Evolutionary conservation across 306 rosid genomes (phyloP).

Genomic region (Herpetospermum pedunculosum): DNA sequence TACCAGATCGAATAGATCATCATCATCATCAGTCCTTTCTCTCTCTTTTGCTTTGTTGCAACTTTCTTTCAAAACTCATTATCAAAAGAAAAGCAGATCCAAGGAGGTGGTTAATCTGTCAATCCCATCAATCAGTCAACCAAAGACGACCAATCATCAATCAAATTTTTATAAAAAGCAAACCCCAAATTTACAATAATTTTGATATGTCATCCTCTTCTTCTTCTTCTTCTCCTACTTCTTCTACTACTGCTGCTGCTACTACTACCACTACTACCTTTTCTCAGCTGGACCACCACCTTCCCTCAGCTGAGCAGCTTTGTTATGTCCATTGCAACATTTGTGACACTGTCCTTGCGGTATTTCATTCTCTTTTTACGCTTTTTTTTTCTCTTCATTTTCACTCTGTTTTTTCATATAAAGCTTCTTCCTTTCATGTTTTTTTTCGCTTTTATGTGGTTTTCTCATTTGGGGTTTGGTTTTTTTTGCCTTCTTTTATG

Average conservation of each 20-base stretch:
- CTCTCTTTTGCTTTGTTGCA: constrained; percentile 20
- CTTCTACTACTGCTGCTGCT: constrained; percentile 12
- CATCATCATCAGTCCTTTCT: constrained; percentile 11
- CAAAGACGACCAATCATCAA: constrained; percentile 96
- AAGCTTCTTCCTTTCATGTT: background rate
- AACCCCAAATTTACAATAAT: constrained; percentile 18
- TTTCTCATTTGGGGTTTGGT: background rate
- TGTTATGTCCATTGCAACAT: constrained; percentile 95
- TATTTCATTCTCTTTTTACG: constrained; percentile 17
- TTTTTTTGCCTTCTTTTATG: background rate
- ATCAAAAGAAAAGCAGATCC: constrained; percentile 75
- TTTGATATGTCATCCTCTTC: constrained; percentile 70
- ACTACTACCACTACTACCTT: background rate
- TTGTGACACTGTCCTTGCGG: constrained; percentile 96
- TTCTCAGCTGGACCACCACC: constrained; percentile 62
- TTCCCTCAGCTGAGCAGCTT: constrained; percentile 84
- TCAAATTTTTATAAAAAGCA: constrained; percentile 17
- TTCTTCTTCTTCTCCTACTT: constrained; percentile 26
- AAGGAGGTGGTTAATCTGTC: constrained; percentile 96
- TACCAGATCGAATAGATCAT: constrained; percentile 31
- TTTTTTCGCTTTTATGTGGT: background rate
- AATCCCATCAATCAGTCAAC: constrained; percentile 68
- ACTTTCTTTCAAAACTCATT: constrained; percentile 62
- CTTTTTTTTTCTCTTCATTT: background rate
- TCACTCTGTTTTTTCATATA: background rate